Evolutionary conservation across 106 monocot genomes (phyloP).

Genomic region (Allium sativum): DNA sequence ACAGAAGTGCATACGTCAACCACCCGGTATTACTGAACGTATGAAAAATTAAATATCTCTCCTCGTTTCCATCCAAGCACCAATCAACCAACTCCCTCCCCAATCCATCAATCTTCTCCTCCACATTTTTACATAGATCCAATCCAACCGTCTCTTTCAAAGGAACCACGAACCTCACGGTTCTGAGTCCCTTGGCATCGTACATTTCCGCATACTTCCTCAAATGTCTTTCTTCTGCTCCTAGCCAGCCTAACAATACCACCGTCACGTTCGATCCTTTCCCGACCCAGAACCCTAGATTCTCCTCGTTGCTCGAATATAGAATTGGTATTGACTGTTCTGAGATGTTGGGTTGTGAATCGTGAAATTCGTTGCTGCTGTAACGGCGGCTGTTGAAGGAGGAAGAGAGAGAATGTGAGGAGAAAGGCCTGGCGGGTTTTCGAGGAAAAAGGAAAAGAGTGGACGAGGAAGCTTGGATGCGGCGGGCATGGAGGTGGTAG

Average conservation of each 20-base stretch:
- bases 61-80: constrained; percentile 39
- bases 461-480: neutral
- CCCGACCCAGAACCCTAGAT: constrained; percentile 2
- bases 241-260: constrained; percentile 91
- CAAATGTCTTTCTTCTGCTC: constrained; percentile 72
- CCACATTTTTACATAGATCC: constrained; percentile 59
- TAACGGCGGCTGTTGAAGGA: neutral
- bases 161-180: constrained; percentile 69
- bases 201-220: constrained; percentile 87
- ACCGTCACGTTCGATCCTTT: constrained; percentile 36
- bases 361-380: neutral
- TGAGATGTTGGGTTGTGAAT: neutral
- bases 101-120: constrained; percentile 39
- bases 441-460: neutral
- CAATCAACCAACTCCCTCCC: constrained; percentile 38
- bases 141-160: constrained; percentile 38
- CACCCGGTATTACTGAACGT: constrained; percentile 99
- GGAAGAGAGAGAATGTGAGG: neutral
- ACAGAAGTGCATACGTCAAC: constrained; percentile 44
- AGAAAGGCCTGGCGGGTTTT: constrained; percentile 11
- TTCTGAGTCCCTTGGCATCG: constrained; percentile 29
- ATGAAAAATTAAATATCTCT: constrained; percentile 64
- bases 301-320: neutral
- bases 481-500: neutral
- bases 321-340: neutral